Evolutionary conservation across 352 stramenopile genomes (phyloP), one percentile per base, ranked within the genome.

Genomic region (Globisporangium paddicum): DNA sequence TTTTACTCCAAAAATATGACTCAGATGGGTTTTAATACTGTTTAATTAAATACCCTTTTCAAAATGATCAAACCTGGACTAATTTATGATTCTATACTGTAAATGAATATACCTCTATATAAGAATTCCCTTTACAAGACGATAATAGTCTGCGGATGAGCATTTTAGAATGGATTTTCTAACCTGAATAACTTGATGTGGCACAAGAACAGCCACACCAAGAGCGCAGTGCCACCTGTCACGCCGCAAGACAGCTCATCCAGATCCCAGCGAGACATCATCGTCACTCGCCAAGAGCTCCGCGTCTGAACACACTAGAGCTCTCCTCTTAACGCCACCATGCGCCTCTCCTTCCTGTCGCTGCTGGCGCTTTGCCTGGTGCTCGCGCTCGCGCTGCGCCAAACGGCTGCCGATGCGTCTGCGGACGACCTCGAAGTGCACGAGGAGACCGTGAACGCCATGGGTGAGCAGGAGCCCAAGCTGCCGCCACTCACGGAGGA

Each of bases 401-500:
- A 52, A 7, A 55, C 44, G 1, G 62, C 69, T 34, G 67, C 81
- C 41, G 64, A 72, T 23, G 66, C 59, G 2, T 40, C 71, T 0
- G 18, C 28, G 18, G 47, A 54, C 28, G 47, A 41, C 47, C 47
- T 54, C n/a, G 47, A 54, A 19, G 66, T 85, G 52, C 69, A 72
- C 11, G 81, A 82, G 62, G 73, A 85, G 38, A 76, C 64, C 7
- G 55, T 86, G 16, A 68, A 84, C 30, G 55, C 71, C 1, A 41
- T 63, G 16, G 50, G 57, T 23, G 70, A 79, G 40, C 40, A 52
- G 8, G 60, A 73, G 45, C 48, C 80, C 23, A 66, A 82, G 58
- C 14, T 62, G 46, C 77, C 79, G 37, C 62, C 71, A 14, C 62
- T 91, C 54, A 81, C 82, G 4, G 65, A 71, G 5, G 79, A 92